Base-by-base conservation (phyloP, 257 asterid genomes). In the Plectranthus barbatus region DNA sequence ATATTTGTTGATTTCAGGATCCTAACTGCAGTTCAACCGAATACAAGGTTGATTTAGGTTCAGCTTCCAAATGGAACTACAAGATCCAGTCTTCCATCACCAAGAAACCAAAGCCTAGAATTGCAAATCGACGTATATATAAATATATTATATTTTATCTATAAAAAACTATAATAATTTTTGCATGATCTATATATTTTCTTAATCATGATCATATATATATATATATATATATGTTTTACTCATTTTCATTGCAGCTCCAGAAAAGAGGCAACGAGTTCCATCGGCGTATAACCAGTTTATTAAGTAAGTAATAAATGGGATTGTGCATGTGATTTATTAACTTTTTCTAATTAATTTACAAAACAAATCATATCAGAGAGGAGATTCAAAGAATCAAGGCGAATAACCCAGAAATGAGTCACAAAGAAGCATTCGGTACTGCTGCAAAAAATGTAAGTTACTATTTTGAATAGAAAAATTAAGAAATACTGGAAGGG, bases 201-300 rank as follows among this genome's bases (percentile, higher is more conserved):
- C n/a, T n/a, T n/a, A n/a, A n/a, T n/a, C n/a, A n/a, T n/a, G n/a
- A n/a, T n/a, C n/a, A n/a, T n/a, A n/a, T n/a, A n/a, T n/a, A 34
- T 17, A 0, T 9, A 15, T 26, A 13, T 42, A 4, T 33, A 33
- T 5, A 56, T 56, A 9, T 49, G 18, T 5, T 1, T 37, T 4
- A 0, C 2, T 6, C 3, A n/a, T 31, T 31, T 1, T 3, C 19
- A 33, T 19, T 40, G 33, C 93, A 88, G 96, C 96, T 71, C 96
- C 96, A 31, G 96, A 88, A 86, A 88, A 88, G 84, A 82, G 96
- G 76, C 95, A 86, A 68, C 78, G 96, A 68, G 90, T 88, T 48
- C 96, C 96, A 45, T 88, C 96, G 53, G 95, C 96, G 9, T 88
- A 88, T 74, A 88, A 88, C 76, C 96, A 88, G 80, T 88, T 88